Base-by-base conservation (phyloP, 2,329 filamentous ascomycete genomes). In the Chaetothyriales sp. region DNA sequence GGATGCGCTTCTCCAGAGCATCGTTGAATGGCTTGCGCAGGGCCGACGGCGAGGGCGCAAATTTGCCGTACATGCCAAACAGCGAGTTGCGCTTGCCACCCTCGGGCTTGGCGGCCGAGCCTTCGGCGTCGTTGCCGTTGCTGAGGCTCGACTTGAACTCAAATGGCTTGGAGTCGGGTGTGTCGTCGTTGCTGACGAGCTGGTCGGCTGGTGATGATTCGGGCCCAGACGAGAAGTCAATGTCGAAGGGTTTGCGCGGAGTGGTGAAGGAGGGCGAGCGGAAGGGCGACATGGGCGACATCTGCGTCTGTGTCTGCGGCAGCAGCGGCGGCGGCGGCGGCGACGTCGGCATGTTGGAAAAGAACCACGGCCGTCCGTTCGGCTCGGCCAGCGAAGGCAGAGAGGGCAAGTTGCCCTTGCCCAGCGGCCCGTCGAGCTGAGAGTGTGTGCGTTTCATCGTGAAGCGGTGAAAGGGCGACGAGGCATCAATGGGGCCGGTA, bases 41-140 rank as follows among this genome's bases (percentile, higher is more conserved):
- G 58, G 78, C 76, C 1, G 84, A 84, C 0, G 84, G 69, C 48
- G 69, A 72, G 1, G 69, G 66, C n/a, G 66, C 67, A 50, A 70
- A 72, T 46, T 66, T 67, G 22, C 67, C 68, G 47, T 69, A 72
- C 49, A 72, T 63, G 46, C 65, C 66, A 51, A 67, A 70, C 7
- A 69, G 56, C 15, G 66, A 70, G 53, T 67, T 70, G 20, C 67
- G 63, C 54, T 68, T 67, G 22, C 62, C 63, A 55, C 58, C n/a
- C n/a, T n/a, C 54, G 45, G 51, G 25, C 48, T 53, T 56, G 29
- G 50, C 44, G n/a, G 53, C 52, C 46, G 55, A 54, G 52, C 51
- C 52, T 19, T 49, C 54, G 54, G 60, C 10, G 33, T 4, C 5
- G 33, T 40, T 40, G 10, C 33, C 33, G 46, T 29, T 44, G 49